phyloP scores from a whole-genome alignment of 495 filamentous ascomycete species.

The Rhypophila decipiens region DNA sequence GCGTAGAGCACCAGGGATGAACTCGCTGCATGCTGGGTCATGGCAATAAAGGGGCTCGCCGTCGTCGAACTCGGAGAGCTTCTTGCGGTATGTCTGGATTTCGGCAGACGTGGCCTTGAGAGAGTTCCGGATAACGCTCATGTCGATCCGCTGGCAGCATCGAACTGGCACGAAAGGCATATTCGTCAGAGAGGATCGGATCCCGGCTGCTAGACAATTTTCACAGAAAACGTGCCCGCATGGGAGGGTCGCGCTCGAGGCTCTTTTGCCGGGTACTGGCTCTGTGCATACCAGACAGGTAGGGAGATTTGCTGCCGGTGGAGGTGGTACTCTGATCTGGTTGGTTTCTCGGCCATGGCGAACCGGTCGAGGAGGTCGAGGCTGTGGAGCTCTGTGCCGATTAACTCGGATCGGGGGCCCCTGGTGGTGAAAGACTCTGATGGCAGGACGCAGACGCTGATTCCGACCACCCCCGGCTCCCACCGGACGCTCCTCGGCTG shows the following conservation, averaged over 20 bases:
- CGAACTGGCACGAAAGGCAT: conserved; percentile 12
- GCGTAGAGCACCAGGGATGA: conserved; percentile 12
- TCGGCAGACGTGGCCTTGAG: neutral
- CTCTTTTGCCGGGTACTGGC: too few species aligned
- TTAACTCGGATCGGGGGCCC: too few species aligned
- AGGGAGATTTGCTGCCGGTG: too few species aligned
- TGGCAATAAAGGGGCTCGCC: conserved; percentile 14
- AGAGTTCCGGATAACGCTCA: neutral
- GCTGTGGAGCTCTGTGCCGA: too few species aligned
- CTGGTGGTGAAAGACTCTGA: too few species aligned
- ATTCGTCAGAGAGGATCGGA: neutral
- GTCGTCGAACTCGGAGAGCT: conserved; percentile 9
- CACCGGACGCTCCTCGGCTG: too few species aligned
- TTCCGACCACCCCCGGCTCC: too few species aligned
- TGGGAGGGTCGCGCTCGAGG: neutral
- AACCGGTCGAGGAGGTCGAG: too few species aligned
- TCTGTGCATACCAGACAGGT: too few species aligned
- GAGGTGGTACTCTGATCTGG: too few species aligned
- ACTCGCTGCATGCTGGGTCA: conserved; percentile 9
- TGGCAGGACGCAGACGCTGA: too few species aligned
- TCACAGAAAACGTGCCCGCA: conserved; percentile 12
- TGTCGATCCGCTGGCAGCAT: conserved; percentile 11
- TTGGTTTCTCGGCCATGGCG: too few species aligned
- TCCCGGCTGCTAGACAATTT: conserved; percentile 2
- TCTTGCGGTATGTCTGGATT: conserved; percentile 7